Evolutionary conservation across 768 basidiomycete genomes (phyloP).

Genomic region (Russula earlei): DNA sequence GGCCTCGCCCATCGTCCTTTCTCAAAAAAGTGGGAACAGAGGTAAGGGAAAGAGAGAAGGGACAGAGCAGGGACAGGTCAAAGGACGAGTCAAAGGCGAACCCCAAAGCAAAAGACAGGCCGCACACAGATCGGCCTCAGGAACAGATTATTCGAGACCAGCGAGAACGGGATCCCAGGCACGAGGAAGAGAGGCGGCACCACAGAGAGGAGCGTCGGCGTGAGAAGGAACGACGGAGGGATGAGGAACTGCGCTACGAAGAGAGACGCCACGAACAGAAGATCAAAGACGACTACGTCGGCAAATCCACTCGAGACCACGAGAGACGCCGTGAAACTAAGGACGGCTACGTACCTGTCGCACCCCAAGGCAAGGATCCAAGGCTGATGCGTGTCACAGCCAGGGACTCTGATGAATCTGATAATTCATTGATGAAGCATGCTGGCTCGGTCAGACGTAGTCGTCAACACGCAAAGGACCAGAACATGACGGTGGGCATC

Average conservation of each 20-base stretch:
- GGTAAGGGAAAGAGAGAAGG: constrained; percentile 9
- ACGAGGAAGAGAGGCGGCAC: constrained; percentile 15
- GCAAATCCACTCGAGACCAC: constrained; percentile 5
- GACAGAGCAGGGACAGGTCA: not conserved
- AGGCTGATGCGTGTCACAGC: constrained; percentile 13
- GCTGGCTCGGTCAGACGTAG: constrained; percentile 5
- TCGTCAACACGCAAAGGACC: constrained; percentile 15
- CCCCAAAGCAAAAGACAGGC: constrained; percentile 18
- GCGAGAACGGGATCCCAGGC: constrained; percentile 2
- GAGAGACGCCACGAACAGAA: constrained; percentile 18
- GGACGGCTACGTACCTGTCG: constrained; percentile 20
- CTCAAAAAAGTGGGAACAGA: constrained; percentile 22
- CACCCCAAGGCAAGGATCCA: constrained; percentile 2
- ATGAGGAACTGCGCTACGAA: constrained; percentile 19
- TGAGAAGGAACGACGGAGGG: constrained; percentile 19
- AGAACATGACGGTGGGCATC: not conserved
- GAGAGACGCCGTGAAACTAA: constrained; percentile 14
- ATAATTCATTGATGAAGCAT: constrained; percentile 16
- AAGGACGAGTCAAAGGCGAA: constrained; percentile 5
- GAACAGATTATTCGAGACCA: constrained; percentile 19
- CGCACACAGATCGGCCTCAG: constrained; percentile 15
- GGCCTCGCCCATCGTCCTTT: constrained; percentile 15
- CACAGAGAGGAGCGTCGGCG: constrained; percentile 20
- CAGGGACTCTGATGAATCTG: constrained; percentile 21
- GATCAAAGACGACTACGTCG: constrained; percentile 15